phyloP scores from a whole-genome alignment of 805 yeast genomes.

The Wickerhamomyces canadensis region DNA sequence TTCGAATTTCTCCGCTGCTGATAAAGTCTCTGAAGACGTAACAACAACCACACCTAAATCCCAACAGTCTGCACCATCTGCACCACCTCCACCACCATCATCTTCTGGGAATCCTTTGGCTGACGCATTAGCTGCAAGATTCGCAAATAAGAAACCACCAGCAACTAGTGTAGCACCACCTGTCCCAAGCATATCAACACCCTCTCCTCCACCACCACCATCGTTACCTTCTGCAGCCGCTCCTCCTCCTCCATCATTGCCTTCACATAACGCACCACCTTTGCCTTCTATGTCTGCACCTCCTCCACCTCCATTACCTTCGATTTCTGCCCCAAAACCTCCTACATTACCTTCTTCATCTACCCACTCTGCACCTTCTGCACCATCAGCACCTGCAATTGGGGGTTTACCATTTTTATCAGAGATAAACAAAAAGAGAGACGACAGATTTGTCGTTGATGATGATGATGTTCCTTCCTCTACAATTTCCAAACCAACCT shows the following conservation, averaged over 20 bases:
- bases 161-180: conserved; percentile 5
- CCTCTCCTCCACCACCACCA: conserved; percentile 10
- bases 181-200: conserved; percentile 7
- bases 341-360: conserved; percentile 9
- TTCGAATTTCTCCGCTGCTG: conserved; percentile 19
- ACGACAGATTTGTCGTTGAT: conserved; percentile 38
- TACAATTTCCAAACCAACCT: conserved; percentile 14
- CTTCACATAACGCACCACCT: conserved; percentile 16
- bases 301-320: conserved; percentile 17
- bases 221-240: conserved; percentile 11
- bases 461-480: conserved; percentile 18
- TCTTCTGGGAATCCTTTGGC: conserved; percentile 13
- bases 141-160: conserved; percentile 2
- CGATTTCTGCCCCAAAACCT: conserved; percentile 8
- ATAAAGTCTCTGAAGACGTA: conserved; percentile 9
- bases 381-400: conserved; percentile 12
- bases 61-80: conserved; percentile 23
- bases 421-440: conserved; percentile 43
- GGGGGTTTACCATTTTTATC: conserved; percentile 43
- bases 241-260: conserved; percentile 16
- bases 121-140: conserved; percentile 1
- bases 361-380: conserved; percentile 12
- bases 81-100: conserved; percentile 24
- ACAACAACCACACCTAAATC: no score
- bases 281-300: conserved; percentile 8